A percentile compares a stretch with the other conserved stretches of the same genome.
Conservation (phyloP, 768 basidiomycete genomes). For the Dictyophora rubrovolvata region DNA sequence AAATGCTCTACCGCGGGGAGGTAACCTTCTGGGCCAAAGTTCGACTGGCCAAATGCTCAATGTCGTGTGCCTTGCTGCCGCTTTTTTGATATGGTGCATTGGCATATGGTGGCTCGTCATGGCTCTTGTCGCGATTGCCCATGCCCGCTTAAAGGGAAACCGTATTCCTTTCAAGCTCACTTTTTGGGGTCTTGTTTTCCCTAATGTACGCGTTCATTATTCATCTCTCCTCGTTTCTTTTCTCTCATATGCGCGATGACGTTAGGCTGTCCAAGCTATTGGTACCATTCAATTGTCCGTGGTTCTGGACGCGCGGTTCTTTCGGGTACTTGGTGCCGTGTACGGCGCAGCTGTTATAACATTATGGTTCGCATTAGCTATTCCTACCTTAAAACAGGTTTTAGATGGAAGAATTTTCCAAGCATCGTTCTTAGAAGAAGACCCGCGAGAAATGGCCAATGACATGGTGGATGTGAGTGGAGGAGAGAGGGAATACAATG, state of each 20-base stretch:
- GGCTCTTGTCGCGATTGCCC: slow-evolving; percentile 30
- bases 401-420: slow-evolving; percentile 2
- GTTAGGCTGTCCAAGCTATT: slow-evolving; percentile 33
- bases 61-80: slow-evolving; percentile 34
- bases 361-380: background rate
- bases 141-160: slow-evolving; percentile 22
- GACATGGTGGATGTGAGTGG: too few relatives aligned
- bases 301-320: slow-evolving; percentile 40
- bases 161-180: slow-evolving; percentile 34
- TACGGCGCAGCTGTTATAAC: slow-evolving; percentile 15
- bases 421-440: slow-evolving; percentile 2
- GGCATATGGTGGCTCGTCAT: slow-evolving; percentile 42
- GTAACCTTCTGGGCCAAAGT: slow-evolving; percentile 23
- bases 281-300: slow-evolving; percentile 39
- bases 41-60: slow-evolving; percentile 33
- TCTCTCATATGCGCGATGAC: too few relatives aligned
- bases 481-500: too few relatives aligned
- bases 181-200: slow-evolving; percentile 50
- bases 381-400: slow-evolving; percentile 4
- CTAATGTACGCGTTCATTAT: slow-evolving; percentile 27
- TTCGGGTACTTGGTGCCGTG: slow-evolving; percentile 41
- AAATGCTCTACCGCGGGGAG: slow-evolving; percentile 21
- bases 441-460: background rate
- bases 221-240: background rate
- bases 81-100: slow-evolving; percentile 45